Evolutionary conservation across 2,329 filamentous ascomycete species (phyloP).

Genomic region (Xylariaceae sp.): DNA sequence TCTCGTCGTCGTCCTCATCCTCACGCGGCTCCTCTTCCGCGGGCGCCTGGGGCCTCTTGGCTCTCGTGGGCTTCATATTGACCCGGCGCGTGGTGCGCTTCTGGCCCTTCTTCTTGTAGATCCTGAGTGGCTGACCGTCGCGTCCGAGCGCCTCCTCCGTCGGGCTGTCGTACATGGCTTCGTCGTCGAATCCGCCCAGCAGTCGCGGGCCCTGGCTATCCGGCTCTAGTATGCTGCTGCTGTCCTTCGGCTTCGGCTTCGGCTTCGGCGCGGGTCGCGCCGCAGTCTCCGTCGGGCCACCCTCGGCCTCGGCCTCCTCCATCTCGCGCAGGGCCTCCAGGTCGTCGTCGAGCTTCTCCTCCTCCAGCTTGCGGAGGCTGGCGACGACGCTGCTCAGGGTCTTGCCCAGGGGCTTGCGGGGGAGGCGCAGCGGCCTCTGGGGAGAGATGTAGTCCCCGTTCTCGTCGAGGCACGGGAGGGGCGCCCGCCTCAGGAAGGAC

Average conservation of each 20-base stretch:
- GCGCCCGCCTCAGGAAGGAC: conserved; percentile 54
- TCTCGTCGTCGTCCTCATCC: conserved; percentile 29
- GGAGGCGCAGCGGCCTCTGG: conserved; percentile 43
- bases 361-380: conserved; percentile 60
- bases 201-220: conserved; percentile 38
- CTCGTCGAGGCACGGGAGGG: conserved; percentile 48
- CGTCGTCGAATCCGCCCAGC: conserved; percentile 58
- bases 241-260: conserved; percentile 18
- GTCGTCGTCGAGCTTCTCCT: conserved; percentile 64
- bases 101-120: conserved; percentile 77
- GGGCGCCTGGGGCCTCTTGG: conserved; percentile 36
- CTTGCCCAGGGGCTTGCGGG: conserved; percentile 55
- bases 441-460: conserved; percentile 42
- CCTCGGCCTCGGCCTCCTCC: conserved; percentile 40
- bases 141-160: conserved; percentile 42
- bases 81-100: conserved; percentile 67
- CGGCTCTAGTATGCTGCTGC: conserved; percentile 29
- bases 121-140: conserved; percentile 51
- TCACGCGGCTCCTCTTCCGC: conserved; percentile 25
- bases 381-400: conserved; percentile 70
- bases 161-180: conserved; percentile 48
- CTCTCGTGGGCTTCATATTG: conserved; percentile 52
- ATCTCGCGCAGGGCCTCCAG: conserved; percentile 66
- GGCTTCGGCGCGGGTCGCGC: conserved; percentile 10
- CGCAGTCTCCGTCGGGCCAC: conserved; percentile 8